Conservation (phyloP, 495 filamentous ascomycete species). For the Podospora appendiculata region DNA sequence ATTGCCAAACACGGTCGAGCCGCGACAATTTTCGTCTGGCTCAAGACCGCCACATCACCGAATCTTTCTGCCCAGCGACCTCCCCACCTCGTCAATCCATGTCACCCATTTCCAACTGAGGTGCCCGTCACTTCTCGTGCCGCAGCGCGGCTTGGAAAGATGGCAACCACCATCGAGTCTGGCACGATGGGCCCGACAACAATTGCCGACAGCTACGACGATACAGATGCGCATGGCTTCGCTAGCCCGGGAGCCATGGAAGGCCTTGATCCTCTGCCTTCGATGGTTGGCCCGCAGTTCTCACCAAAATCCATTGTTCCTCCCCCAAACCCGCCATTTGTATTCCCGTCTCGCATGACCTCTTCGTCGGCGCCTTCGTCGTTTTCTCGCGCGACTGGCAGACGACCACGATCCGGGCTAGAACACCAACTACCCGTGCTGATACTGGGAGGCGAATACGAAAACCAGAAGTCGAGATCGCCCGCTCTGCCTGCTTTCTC, state of each 20-base stretch:
- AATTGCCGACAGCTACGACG: constrained; percentile 19
- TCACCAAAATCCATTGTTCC: constrained; percentile 39
- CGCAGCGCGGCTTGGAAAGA: constrained; percentile 41
- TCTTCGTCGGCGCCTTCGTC: constrained; percentile 40
- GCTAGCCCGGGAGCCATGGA: constrained; percentile 6
- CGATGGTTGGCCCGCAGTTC: constrained; percentile 15
- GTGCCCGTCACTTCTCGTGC: constrained; percentile 33
- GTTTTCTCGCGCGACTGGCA: constrained; percentile 33
- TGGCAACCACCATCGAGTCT: constrained; percentile 33
- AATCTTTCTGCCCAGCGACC: not conserved
- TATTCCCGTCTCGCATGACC: constrained; percentile 50
- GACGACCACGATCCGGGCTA: constrained; percentile 41
- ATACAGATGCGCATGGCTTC: constrained; percentile 6
- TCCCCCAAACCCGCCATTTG: constrained; percentile 63
- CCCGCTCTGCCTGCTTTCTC: constrained; percentile 54
- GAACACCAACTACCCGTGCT: constrained; percentile 21
- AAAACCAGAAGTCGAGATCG: constrained; percentile 19
- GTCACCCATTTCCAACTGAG: constrained; percentile 26
- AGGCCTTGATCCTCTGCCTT: constrained; percentile 8
- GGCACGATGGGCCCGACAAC: constrained; percentile 26
- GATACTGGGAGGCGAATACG: constrained; percentile 9
- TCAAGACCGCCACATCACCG: not conserved
- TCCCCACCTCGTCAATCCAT: constrained; percentile 22
- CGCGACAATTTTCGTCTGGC: constrained; percentile 1
- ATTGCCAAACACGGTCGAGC: constrained; percentile 10